These are phyloP conservation scores for Pichia scutulata DNA, from an alignment of 805 yeast species.

Conservation along the genomic window DNA sequence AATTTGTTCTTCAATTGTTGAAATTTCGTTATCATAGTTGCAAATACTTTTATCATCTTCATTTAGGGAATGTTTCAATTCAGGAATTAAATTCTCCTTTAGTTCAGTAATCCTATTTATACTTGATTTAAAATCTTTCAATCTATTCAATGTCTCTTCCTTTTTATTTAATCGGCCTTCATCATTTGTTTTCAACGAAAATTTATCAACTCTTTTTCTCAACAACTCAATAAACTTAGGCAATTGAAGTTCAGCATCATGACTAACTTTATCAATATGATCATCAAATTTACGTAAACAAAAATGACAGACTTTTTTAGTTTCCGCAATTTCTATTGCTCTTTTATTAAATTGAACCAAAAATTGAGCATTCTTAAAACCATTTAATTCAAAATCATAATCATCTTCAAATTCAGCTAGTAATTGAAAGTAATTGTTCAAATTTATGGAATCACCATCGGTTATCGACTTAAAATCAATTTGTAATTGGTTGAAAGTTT, in stretches of 20 bases:
- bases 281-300: slow-evolving; percentile 63
- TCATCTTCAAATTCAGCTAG: slow-evolving; percentile 51
- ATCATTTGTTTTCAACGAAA: slow-evolving; percentile 12
- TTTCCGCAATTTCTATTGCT: slow-evolving; percentile 58
- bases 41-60: neutral
- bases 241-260: slow-evolving; percentile 6
- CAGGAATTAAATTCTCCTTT: slow-evolving; percentile 25
- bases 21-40: neutral
- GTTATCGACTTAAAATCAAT: slow-evolving; percentile 19
- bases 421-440: slow-evolving; percentile 40
- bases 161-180: slow-evolving; percentile 19
- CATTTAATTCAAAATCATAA: slow-evolving; percentile 52
- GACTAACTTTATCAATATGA: slow-evolving; percentile 6
- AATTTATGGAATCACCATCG: slow-evolving; percentile 33
- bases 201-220: slow-evolving; percentile 17
- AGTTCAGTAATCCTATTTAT: slow-evolving; percentile 18
- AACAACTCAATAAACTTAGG: slow-evolving; percentile 20
- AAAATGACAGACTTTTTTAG: slow-evolving; percentile 54
- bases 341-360: slow-evolving; percentile 60
- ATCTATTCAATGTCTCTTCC: slow-evolving; percentile 21
- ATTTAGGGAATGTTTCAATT: neutral
- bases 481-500: slow-evolving; percentile 1
- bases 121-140: slow-evolving; percentile 25
- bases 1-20: slow-evolving; percentile 23
- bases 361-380: slow-evolving; percentile 60